These are phyloP conservation scores for Boletus rubroflammeus DNA, from an alignment of 768 basidiomycete genomes.

Conservation along the genomic window DNA sequence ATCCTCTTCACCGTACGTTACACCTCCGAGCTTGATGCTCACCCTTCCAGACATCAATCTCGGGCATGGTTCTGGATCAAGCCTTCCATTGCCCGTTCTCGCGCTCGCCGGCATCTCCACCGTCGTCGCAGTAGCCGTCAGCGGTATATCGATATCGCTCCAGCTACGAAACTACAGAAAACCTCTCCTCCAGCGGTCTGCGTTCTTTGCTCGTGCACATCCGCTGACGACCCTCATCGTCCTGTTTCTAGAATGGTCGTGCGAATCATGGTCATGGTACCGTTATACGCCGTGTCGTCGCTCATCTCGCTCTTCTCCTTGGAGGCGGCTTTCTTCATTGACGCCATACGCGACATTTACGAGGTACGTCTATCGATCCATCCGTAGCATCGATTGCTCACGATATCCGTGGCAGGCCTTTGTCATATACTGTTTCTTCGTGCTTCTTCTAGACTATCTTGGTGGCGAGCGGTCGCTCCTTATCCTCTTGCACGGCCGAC, in stretches of 20 bases:
- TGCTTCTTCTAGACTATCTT: conserved; percentile 74
- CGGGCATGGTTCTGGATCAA: conserved; percentile 54
- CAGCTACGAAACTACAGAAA: conserved; percentile 87
- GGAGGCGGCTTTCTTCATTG: conserved; percentile 94
- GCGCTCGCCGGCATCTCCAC: conserved; percentile 60
- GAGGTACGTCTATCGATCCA: conserved; percentile 56
- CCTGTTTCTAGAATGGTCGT: conserved; percentile 67
- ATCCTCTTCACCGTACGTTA: background rate
- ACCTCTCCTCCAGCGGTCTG: conserved; percentile 72
- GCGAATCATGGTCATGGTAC: conserved; percentile 96
- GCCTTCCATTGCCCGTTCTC: conserved; percentile 55
- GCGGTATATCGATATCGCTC: conserved; percentile 68
- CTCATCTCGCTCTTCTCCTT: conserved; percentile 91
- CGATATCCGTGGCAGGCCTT: conserved; percentile 56
- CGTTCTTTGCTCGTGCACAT: background rate
- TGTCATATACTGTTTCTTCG: conserved; percentile 92
- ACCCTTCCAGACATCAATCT: conserved; percentile 16
- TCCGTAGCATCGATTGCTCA: background rate
- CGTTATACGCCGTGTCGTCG: conserved; percentile 86
- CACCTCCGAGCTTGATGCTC: conserved; percentile 3
- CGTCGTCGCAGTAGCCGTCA: conserved; percentile 66
- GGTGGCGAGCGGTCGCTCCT: conserved; percentile 94
- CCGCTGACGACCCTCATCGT: conserved; percentile 4
- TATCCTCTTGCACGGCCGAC: conserved; percentile 87
- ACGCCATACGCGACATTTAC: conserved; percentile 91